These are phyloP conservation scores for Neurospora discreta DNA, from an alignment of 495 filamentous ascomycete species.

Conservation along the genomic window DNA sequence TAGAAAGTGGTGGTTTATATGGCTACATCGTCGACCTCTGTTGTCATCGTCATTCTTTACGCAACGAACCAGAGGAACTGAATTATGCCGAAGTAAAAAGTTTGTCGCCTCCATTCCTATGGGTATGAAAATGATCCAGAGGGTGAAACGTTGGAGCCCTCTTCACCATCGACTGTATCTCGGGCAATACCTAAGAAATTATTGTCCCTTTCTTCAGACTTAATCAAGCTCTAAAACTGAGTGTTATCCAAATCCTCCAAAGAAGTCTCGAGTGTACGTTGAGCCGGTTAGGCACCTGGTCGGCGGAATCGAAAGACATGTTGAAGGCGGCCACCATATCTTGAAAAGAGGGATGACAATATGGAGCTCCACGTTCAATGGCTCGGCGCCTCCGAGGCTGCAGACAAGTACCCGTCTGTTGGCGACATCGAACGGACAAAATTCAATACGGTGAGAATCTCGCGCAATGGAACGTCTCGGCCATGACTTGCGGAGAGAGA, in stretches of 20 bases:
- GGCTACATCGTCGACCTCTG: neutral
- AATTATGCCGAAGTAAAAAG: slow-evolving; percentile 12
- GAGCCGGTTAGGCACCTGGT: slow-evolving; percentile 28
- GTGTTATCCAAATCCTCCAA: slow-evolving; percentile 18
- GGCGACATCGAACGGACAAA: slow-evolving; percentile 21
- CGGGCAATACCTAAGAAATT: slow-evolving; percentile 23
- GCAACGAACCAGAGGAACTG: neutral
- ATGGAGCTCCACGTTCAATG: slow-evolving; percentile 32
- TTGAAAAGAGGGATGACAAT: slow-evolving; percentile 29
- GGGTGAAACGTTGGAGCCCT: slow-evolving; percentile 16
- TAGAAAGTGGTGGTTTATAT: neutral
- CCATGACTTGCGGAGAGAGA: slow-evolving; percentile 32
- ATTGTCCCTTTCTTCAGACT: slow-evolving; percentile 32
- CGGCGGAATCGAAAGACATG: slow-evolving; percentile 32
- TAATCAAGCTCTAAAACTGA: slow-evolving; percentile 19
- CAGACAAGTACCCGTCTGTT: slow-evolving; percentile 19
- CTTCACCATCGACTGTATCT: slow-evolving; percentile 26
- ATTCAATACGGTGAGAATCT: slow-evolving; percentile 20
- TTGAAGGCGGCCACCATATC: slow-evolving; percentile 23
- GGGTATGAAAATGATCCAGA: slow-evolving; percentile 20
- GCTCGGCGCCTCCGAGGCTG: slow-evolving; percentile 19
- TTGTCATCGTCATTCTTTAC: neutral
- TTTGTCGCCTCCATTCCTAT: slow-evolving; percentile 12
- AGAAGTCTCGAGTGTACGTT: slow-evolving; percentile 30
- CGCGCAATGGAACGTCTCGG: slow-evolving; percentile 19